phyloP scores from a whole-genome alignment of 148 eudicot species.

The Spergularia marina region DNA sequence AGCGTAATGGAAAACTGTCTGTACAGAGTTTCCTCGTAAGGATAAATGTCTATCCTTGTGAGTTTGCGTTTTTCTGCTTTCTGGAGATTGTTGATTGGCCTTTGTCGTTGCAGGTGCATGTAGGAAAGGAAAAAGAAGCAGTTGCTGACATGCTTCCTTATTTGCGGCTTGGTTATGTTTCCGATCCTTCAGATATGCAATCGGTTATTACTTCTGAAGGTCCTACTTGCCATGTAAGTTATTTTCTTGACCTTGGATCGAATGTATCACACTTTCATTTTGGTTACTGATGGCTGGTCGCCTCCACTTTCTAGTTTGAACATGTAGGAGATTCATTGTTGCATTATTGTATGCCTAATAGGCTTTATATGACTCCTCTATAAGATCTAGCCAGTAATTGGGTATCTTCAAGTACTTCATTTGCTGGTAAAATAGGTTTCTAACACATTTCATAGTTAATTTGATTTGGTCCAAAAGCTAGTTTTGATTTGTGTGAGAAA shows the following conservation, averaged over 20 bases:
- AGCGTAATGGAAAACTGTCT: slow-evolving; percentile 82
- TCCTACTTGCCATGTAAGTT: slow-evolving; percentile 86
- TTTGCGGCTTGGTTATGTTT: slow-evolving; percentile 87
- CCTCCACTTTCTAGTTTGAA: not conserved
- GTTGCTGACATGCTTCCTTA: slow-evolving; percentile 92
- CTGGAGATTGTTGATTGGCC: slow-evolving; percentile 7
- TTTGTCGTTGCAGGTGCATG: slow-evolving; percentile 52
- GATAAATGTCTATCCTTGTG: slow-evolving; percentile 10
- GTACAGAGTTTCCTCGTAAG: slow-evolving; percentile 71
- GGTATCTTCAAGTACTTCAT: not conserved
- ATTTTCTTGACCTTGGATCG: slow-evolving; percentile 8
- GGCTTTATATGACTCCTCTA: too few species aligned
- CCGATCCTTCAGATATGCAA: slow-evolving; percentile 93
- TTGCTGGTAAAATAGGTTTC: not conserved
- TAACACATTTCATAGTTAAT: not conserved
- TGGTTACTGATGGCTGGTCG: slow-evolving; percentile 2
- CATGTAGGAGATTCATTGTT: not conserved
- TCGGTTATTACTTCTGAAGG: slow-evolving; percentile 95
- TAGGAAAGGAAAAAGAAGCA: slow-evolving; percentile 90
- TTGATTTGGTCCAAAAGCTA: not conserved
- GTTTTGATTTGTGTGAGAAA: not conserved
- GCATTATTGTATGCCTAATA: not conserved
- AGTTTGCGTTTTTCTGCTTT: slow-evolving; percentile 8
- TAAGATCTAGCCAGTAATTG: not conserved
- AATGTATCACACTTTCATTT: not conserved